Evolutionary conservation across 345 rosid species (phyloP).

Genomic region (Sonneratia caseolaris): DNA sequence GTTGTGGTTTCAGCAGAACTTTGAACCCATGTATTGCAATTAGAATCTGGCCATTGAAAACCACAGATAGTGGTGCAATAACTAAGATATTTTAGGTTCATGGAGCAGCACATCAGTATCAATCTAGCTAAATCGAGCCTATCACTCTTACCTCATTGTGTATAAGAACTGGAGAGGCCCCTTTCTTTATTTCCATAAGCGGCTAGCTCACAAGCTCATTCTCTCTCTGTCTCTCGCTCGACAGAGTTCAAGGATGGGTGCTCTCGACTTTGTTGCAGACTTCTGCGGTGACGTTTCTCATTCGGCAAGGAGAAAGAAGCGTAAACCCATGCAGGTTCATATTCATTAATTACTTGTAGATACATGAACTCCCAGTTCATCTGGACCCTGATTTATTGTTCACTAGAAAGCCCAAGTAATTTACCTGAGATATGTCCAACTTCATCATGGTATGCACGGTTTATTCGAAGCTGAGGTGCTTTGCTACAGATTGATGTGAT

Average conservation of each 20-base stretch:
- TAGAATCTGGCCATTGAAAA: too few species aligned
- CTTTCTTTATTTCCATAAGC: neutral
- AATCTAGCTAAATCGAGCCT: neutral
- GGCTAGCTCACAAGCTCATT: neutral
- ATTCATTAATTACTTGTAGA: neutral
- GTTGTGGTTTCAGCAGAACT: too few species aligned
- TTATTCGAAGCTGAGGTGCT: too few species aligned
- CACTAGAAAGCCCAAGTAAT: neutral
- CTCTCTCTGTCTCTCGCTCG: neutral
- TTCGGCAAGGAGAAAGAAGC: slow-evolving; percentile 25
- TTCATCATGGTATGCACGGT: neutral
- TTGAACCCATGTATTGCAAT: too few species aligned
- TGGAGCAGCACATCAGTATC: neutral
- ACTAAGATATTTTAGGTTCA: too few species aligned
- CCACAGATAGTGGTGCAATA: too few species aligned
- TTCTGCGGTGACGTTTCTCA: slow-evolving; percentile 8
- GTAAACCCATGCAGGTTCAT: slow-evolving; percentile 41
- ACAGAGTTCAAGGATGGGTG: slow-evolving; percentile 26
- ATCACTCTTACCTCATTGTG: neutral
- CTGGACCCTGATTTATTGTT: neutral
- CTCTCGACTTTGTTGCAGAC: slow-evolving; percentile 31
- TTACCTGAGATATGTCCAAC: neutral
- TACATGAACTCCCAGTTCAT: neutral
- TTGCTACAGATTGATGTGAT: too few species aligned
- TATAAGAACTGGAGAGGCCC: neutral